Evolutionary conservation across 768 basidiomycete species (phyloP).

Genomic region (Hydnum rufescens): DNA sequence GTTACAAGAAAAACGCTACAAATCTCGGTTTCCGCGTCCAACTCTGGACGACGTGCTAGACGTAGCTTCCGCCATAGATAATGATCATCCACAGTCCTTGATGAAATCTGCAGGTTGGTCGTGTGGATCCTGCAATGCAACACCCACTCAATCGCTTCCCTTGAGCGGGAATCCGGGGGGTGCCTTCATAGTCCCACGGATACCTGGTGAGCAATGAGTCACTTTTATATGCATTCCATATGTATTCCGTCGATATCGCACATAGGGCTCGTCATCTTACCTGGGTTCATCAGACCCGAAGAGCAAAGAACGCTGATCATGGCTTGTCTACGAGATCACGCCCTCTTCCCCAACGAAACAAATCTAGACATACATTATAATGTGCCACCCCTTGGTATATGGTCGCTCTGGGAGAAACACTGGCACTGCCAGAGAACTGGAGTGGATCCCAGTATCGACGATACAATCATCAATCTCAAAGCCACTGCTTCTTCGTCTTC

Average conservation of each 20-base stretch:
- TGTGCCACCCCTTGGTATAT: conserved; percentile 57
- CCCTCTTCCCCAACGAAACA: conserved; percentile 63
- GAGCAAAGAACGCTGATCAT: conserved; percentile 49
- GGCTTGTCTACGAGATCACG: conserved; percentile 60
- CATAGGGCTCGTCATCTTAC: conserved; percentile 68
- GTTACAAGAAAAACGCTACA: conserved; percentile 61
- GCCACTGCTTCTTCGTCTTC: conserved; percentile 17
- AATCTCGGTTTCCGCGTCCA: conserved; percentile 57
- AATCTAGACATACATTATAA: conserved; percentile 77
- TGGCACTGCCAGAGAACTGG: too few relatives aligned
- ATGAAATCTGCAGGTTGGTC: conserved; percentile 20
- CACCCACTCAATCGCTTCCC: conserved; percentile 18
- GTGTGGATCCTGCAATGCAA: conserved; percentile 22
- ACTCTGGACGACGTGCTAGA: conserved; percentile 53
- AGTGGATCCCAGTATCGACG: neutral
- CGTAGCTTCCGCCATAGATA: conserved; percentile 25
- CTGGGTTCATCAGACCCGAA: conserved; percentile 39
- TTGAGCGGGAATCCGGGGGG: conserved; percentile 6
- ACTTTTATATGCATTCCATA: conserved; percentile 24
- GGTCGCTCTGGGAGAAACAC: conserved; percentile 31
- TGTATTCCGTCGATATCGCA: conserved; percentile 28
- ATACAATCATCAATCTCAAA: conserved; percentile 26
- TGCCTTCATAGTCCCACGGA: neutral
- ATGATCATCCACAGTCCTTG: conserved; percentile 27
- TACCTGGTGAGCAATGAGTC: conserved; percentile 21